These are phyloP conservation scores for Rhododendron vialii DNA, from an alignment of 148 eudicot species.

Conservation along the genomic window DNA sequence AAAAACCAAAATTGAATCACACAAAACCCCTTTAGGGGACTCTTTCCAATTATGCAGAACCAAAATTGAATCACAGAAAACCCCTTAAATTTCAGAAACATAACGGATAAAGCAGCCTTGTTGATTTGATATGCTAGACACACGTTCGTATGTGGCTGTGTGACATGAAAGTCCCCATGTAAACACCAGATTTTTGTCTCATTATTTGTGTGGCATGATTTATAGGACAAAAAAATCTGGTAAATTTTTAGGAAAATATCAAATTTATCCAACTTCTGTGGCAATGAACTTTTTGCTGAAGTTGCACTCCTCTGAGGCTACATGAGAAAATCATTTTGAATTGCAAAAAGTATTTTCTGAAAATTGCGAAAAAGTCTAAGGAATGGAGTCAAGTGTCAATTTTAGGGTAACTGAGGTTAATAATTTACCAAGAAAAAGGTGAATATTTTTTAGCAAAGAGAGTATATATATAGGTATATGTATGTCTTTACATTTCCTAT, in stretches of 20 bases:
- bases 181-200: background rate
- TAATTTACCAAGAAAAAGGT: background rate
- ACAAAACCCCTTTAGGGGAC: background rate
- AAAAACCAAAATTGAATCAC: background rate
- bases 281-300: background rate
- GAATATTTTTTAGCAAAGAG: background rate
- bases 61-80: background rate
- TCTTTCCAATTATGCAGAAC: background rate
- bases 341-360: background rate
- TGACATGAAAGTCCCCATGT: background rate
- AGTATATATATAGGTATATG: background rate
- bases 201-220: background rate
- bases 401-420: background rate
- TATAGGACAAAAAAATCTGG: background rate
- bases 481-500: background rate
- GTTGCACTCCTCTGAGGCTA: background rate
- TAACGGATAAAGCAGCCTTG: background rate
- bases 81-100: background rate
- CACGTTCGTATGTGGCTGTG: background rate
- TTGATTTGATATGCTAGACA: background rate
- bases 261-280: constrained; percentile 13
- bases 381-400: background rate
- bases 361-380: background rate
- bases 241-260: background rate
- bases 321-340: background rate